Evolutionary conservation across 2,329 filamentous ascomycete species (phyloP), one percentile per base, ranked within the genome.

Genomic region (Fusarium camptoceras): DNA sequence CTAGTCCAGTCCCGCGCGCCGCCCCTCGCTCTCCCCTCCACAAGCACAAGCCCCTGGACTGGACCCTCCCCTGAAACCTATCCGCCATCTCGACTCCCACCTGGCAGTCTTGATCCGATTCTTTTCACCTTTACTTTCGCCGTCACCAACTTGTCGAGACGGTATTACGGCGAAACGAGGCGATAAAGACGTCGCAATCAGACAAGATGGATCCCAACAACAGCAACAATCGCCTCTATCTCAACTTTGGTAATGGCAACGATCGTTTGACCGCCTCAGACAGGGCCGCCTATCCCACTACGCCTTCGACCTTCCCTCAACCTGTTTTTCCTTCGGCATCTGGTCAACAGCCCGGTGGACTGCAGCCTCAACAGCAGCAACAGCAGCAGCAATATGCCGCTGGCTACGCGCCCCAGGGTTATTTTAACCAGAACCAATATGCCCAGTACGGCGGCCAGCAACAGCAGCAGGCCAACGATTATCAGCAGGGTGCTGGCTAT

Each of bases 221-320:
- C 76, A 88, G 83, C 81, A 89, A 89, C 76, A 88, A 88, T 71
- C 86, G 88, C 62, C 85, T 92, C 59, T 86, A 88, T 77, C 86
- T 92, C 77, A 91, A 91, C 81, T 88, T 90, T 74, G 86, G 84
- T 77, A 90, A 87, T 80, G 87, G 87, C 78, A 89, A 88, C 80
- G 88, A 90, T 74, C 88, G 89, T 76, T 86, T 89, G 66, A 81
- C 88, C 59, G 76, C 81, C 76, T 86, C 85, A 79, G 91, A 91
- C 79, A 87, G 91, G 78, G 85, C 91, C 78, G 85, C 89, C 72
- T 94, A 93, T 85, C 92, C 92, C 73, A 94, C 95, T 55, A 98
- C 95, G 12, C 95, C 95, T 55, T 98, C 95, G 71, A 97, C 94
- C 63, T 98, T 98, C 78, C 95, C 95, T 15, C 95, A 98, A 83